Evolutionary conservation across 2,329 filamentous ascomycete species (phyloP).

Genomic region (Huntiella abstrusa): DNA sequence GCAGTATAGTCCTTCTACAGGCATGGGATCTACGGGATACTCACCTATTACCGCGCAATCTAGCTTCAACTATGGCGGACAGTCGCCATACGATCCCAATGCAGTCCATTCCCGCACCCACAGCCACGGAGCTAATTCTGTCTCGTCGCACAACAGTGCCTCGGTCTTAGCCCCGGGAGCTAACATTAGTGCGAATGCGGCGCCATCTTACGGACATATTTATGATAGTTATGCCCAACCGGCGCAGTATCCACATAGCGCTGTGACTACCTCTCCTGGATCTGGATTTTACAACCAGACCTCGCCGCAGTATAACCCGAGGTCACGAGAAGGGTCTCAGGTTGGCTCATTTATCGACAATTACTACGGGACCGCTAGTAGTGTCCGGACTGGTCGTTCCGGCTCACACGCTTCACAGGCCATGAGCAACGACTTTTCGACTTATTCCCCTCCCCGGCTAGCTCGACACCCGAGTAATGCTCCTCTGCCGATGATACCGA

Average conservation of each 20-base stretch:
- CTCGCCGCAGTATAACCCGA: not conserved
- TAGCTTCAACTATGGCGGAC: not conserved
- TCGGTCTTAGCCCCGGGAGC: slow-evolving; percentile 2
- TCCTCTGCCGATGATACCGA: slow-evolving; percentile 26
- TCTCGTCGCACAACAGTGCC: not conserved
- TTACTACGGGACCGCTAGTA: slow-evolving; percentile 17
- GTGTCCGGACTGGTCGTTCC: slow-evolving; percentile 27
- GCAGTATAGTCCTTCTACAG: slow-evolving; percentile 4
- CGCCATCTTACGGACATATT: slow-evolving; percentile 5
- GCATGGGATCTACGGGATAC: slow-evolving; percentile 12
- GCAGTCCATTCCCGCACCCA: slow-evolving; percentile 2
- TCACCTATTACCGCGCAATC: slow-evolving; percentile 5
- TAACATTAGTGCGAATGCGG: not conserved
- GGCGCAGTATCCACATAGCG: not conserved
- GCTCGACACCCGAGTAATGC: slow-evolving; percentile 36
- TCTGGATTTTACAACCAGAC: not conserved
- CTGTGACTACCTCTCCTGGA: not conserved
- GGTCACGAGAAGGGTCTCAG: too few species aligned
- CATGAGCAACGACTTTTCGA: slow-evolving; percentile 19
- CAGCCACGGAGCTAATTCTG: slow-evolving; percentile 4
- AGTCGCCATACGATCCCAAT: not conserved
- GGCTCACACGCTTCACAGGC: slow-evolving; percentile 30
- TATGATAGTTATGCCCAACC: not conserved
- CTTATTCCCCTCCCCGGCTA: slow-evolving; percentile 18
- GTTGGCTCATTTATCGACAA: too few species aligned